phyloP scores from a whole-genome alignment of 1,139 yeast genomes.

The Magnusiomyces paraingens region DNA sequence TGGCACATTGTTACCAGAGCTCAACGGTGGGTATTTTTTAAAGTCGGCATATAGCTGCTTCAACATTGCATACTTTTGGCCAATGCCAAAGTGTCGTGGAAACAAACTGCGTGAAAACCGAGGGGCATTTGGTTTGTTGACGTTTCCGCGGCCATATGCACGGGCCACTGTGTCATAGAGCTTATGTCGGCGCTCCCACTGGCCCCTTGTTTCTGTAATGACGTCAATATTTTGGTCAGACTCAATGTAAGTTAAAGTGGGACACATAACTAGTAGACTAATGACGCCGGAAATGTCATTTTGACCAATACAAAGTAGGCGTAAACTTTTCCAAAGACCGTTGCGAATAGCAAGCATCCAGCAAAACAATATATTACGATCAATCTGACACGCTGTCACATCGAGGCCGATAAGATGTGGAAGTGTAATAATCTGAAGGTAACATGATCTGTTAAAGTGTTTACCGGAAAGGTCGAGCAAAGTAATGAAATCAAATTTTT shows the following conservation, averaged over 20 bases:
- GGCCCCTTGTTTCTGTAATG: not conserved
- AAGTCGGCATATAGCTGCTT: not conserved
- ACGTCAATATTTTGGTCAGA: slow-evolving; percentile 1
- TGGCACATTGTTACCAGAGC: not conserved
- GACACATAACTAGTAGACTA: not conserved
- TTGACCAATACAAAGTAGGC: slow-evolving; percentile 1
- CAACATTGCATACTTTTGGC: not conserved
- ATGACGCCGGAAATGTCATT: not conserved
- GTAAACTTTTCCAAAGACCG: slow-evolving; percentile 1
- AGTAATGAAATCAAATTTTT: slow-evolving; percentile 4
- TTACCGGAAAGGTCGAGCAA: not conserved
- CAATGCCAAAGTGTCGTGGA: slow-evolving; percentile 1
- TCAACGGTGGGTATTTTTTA: not conserved
- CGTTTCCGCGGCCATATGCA: slow-evolving; percentile 2
- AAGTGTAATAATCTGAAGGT: not conserved
- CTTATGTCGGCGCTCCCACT: slow-evolving; percentile 1
- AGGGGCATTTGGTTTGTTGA: not conserved
- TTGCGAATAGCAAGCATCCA: slow-evolving; percentile 8
- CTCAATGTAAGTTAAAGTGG: slow-evolving; percentile 1
- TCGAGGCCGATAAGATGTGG: slow-evolving; percentile 3
- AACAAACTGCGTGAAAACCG: not conserved
- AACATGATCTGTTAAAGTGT: not conserved
- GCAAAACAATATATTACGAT: slow-evolving; percentile 4
- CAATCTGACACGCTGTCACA: not conserved
- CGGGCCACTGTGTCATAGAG: not conserved